phyloP scores from a whole-genome alignment of 2,329 filamentous ascomycete genomes.

The Sclerotinia sclerotiorum region DNA sequence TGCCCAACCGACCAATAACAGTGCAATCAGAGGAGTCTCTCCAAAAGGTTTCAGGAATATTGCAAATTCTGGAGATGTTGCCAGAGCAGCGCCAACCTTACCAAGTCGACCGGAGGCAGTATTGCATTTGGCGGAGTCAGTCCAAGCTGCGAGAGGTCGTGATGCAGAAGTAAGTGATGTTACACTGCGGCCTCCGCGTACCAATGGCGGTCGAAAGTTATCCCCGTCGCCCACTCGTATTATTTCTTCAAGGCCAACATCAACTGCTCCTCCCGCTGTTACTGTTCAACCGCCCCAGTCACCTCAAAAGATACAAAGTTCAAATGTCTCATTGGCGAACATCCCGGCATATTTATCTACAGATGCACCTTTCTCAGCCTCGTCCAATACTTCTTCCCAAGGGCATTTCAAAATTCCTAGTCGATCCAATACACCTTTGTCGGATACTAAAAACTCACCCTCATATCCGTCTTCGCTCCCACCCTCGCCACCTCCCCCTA shows the following conservation, averaged over 20 bases:
- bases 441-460: slow-evolving; percentile 52
- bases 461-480: slow-evolving; percentile 50
- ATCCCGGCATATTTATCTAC: slow-evolving; percentile 35
- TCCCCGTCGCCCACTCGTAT: slow-evolving; percentile 37
- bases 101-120: slow-evolving; percentile 29
- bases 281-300: slow-evolving; percentile 69
- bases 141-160: slow-evolving; percentile 33
- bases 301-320: slow-evolving; percentile 52
- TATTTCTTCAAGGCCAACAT: slow-evolving; percentile 29
- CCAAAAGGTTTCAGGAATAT: slow-evolving; percentile 34
- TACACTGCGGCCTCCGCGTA: slow-evolving; percentile 34
- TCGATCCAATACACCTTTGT: slow-evolving; percentile 53
- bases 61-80: slow-evolving; percentile 28
- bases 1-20: slow-evolving; percentile 43
- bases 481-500: slow-evolving; percentile 63
- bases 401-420: slow-evolving; percentile 56
- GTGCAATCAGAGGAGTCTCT: slow-evolving; percentile 33
- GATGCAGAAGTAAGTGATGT: slow-evolving; percentile 30
- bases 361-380: slow-evolving; percentile 42
- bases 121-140: slow-evolving; percentile 28
- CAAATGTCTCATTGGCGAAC: slow-evolving; percentile 33
- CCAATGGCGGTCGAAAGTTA: slow-evolving; percentile 28
- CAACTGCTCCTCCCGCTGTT: slow-evolving; percentile 54
- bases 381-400: slow-evolving; percentile 41
- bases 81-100: slow-evolving; percentile 22